Evolutionary conservation across 306 rosid species (phyloP).

Genomic region (Arachis hypogaea): DNA sequence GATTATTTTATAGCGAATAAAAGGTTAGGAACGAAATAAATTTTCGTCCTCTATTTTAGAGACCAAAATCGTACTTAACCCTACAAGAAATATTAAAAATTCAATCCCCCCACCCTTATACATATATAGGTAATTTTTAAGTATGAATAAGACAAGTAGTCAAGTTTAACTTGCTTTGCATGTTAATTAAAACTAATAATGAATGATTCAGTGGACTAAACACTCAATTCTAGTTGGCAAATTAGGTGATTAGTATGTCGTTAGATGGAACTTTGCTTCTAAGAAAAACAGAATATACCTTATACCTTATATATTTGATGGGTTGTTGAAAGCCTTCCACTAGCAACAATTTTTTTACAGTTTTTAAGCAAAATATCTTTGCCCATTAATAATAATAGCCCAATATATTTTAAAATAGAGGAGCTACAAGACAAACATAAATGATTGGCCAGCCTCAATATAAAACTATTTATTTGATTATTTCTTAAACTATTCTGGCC

Average conservation of each 20-base stretch:
- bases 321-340: conserved; percentile 33
- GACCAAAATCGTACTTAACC: no score
- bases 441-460: not conserved
- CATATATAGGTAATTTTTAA: no score
- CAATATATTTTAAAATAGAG: conserved; percentile 10
- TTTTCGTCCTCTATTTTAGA: no score
- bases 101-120: no score
- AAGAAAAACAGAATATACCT: conserved; percentile 9
- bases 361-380: conserved; percentile 22
- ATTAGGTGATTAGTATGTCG: conserved; percentile 21
- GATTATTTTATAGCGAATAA: no score
- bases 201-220: not conserved
- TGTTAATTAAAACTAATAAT: not conserved
- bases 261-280: conserved; percentile 10
- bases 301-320: not conserved
- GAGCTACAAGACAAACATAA: conserved; percentile 4
- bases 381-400: not conserved
- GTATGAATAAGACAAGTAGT: not conserved
- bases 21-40: no score
- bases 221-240: conserved; percentile 5
- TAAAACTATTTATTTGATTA: not conserved
- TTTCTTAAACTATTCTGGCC: not conserved
- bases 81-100: no score
- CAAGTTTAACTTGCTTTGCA: not conserved
- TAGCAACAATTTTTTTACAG: conserved; percentile 10